Evolutionary conservation across 495 filamentous ascomycete species (phyloP).

Genomic region (Trichoderma orchidacearum): DNA sequence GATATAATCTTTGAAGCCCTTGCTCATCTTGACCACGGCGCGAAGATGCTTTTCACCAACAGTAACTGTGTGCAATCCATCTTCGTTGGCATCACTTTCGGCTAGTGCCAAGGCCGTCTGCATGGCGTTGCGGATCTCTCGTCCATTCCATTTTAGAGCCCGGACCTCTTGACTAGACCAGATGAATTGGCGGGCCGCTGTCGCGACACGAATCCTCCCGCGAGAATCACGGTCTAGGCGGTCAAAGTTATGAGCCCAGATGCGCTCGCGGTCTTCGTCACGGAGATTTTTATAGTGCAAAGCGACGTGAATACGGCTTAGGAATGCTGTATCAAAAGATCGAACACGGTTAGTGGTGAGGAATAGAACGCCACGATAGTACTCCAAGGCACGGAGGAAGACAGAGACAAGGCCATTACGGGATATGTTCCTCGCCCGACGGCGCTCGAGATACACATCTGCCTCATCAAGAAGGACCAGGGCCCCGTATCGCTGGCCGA

Average conservation of each 20-base stretch:
- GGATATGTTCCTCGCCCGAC: constrained; percentile 55
- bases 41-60: constrained; percentile 20
- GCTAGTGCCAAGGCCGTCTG: constrained; percentile 30
- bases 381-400: constrained; percentile 27
- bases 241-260: constrained; percentile 27
- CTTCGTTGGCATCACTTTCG: constrained; percentile 24
- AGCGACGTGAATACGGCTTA: constrained; percentile 27
- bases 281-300: constrained; percentile 22
- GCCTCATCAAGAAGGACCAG: constrained; percentile 30
- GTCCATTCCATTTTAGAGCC: constrained; percentile 22
- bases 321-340: constrained; percentile 28
- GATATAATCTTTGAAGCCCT: constrained; percentile 19
- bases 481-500: constrained; percentile 28
- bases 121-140: constrained; percentile 28
- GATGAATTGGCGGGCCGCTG: constrained; percentile 15
- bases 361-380: constrained; percentile 26
- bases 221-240: constrained; percentile 15
- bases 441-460: constrained; percentile 44
- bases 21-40: constrained; percentile 24
- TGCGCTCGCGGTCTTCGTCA: constrained; percentile 18
- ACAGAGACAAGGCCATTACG: constrained; percentile 70
- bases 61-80: constrained; percentile 12
- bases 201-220: constrained; percentile 17
- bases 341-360: constrained; percentile 30
- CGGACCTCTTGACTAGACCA: constrained; percentile 14